These are phyloP conservation scores for Dictyostelium firmibasis DNA, from an alignment of 78 protist species.

Conservation along the genomic window DNA sequence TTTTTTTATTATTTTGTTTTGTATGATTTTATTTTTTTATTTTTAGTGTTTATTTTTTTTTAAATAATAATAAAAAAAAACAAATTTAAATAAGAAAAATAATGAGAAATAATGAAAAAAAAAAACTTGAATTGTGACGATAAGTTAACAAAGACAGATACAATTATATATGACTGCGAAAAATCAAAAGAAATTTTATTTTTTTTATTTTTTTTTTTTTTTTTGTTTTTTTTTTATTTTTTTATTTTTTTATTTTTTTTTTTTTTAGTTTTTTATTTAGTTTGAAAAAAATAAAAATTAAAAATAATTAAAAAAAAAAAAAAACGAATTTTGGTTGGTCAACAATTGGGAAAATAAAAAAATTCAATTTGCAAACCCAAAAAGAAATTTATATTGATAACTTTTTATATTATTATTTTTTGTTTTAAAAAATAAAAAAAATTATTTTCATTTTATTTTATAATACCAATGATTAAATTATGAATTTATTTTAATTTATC, in stretches of 20 bases:
- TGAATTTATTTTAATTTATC: too few species aligned
- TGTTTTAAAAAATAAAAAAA: too few species aligned
- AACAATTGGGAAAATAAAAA: not conserved
- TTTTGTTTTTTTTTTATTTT: not conserved
- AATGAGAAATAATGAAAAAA: not conserved
- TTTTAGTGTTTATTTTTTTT: not conserved
- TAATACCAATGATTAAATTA: too few species aligned
- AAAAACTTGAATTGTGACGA: not conserved
- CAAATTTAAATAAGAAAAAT: not conserved
- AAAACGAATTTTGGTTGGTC: not conserved
- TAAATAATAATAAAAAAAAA: not conserved
- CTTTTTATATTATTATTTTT: too few species aligned
- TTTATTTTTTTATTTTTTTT: not conserved
- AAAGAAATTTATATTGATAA: too few species aligned
- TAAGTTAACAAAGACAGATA: not conserved
- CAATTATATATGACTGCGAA: not conserved
- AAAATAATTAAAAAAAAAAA: not conserved
- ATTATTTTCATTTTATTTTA: too few species aligned
- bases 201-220: not conserved
- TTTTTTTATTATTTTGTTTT: not conserved
- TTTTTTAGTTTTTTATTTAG: too few species aligned
- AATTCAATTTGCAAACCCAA: too few species aligned
- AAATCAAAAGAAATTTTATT: not conserved
- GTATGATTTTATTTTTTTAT: not conserved
- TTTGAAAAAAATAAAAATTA: not conserved